Evolutionary conservation across 257 asterid genomes (phyloP).

Genomic region (Solanum dulcamara): DNA sequence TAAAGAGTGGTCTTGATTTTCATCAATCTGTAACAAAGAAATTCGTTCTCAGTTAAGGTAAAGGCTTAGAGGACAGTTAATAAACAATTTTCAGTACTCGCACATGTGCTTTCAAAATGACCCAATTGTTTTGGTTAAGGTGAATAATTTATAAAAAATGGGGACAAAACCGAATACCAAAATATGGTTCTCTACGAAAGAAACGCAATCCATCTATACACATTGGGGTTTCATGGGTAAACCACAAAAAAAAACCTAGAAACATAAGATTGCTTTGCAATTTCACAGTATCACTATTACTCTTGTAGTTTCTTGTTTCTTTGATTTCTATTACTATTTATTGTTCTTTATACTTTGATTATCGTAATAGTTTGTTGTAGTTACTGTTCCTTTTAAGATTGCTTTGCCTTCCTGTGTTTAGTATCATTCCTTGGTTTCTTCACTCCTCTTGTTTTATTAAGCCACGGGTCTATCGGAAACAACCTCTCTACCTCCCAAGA

Average conservation of each 20-base stretch:
- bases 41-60: background rate
- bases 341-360: background rate
- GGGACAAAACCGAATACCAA: background rate
- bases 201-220: background rate
- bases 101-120: background rate
- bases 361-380: background rate
- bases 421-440: background rate
- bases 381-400: background rate
- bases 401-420: background rate
- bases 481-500: background rate
- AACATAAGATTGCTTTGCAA: background rate
- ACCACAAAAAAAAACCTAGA: background rate
- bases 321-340: background rate
- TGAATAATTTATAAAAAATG: background rate
- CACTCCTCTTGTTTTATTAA: background rate
- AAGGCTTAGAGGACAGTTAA: conserved; percentile 1
- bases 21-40: conserved; percentile 48
- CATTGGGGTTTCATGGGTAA: background rate
- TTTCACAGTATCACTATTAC: background rate
- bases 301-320: background rate
- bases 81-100: background rate
- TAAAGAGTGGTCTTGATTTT: conserved; percentile 33
- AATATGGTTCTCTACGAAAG: background rate
- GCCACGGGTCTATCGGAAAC: background rate
- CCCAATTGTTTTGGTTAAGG: background rate